These are phyloP conservation scores for Arabidopsis arenosa DNA, from an alignment of 345 rosid genomes.

Conservation along the genomic window DNA sequence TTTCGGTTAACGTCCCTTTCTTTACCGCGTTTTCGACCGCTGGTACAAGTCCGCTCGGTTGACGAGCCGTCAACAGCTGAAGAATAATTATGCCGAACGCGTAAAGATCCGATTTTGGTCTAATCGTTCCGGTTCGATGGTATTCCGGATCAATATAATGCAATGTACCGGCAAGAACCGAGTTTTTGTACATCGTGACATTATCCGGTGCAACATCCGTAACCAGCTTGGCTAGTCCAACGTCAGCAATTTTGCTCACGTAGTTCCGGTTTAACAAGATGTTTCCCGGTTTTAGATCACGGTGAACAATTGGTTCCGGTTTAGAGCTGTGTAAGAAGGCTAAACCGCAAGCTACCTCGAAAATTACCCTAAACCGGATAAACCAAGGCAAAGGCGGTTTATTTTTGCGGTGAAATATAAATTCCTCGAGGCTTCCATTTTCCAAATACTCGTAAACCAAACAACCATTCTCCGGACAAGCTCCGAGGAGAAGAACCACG, in stretches of 20 bases:
- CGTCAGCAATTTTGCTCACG: slow-evolving; percentile 85
- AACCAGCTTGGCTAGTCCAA: slow-evolving; percentile 79
- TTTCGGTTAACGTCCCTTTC: slow-evolving; percentile 57
- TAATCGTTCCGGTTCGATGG: slow-evolving; percentile 79
- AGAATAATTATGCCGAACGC: slow-evolving; percentile 76
- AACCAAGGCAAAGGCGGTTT: slow-evolving; percentile 84
- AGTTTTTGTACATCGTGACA: slow-evolving; percentile 66
- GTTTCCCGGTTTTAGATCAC: slow-evolving; percentile 85
- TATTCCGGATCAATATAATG: slow-evolving; percentile 90
- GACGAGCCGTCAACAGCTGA: slow-evolving; percentile 65
- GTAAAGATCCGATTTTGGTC: slow-evolving; percentile 87
- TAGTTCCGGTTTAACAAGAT: slow-evolving; percentile 74
- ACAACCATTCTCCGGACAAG: slow-evolving; percentile 84
- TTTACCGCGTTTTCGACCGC: slow-evolving; percentile 63
- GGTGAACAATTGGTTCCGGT: slow-evolving; percentile 85
- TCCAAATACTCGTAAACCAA: slow-evolving; percentile 87
- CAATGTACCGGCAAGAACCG: slow-evolving; percentile 78
- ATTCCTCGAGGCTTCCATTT: slow-evolving; percentile 85
- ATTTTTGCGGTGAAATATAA: slow-evolving; percentile 56
- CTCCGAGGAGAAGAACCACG: slow-evolving; percentile 84
- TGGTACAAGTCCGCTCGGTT: slow-evolving; percentile 59
- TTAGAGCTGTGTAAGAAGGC: slow-evolving; percentile 93
- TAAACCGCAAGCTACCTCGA: slow-evolving; percentile 84
- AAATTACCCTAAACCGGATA: slow-evolving; percentile 67
- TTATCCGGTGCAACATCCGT: slow-evolving; percentile 73